Evolutionary conservation across 768 basidiomycete genomes (phyloP).

Genomic region (Hygrocybe coccinea): DNA sequence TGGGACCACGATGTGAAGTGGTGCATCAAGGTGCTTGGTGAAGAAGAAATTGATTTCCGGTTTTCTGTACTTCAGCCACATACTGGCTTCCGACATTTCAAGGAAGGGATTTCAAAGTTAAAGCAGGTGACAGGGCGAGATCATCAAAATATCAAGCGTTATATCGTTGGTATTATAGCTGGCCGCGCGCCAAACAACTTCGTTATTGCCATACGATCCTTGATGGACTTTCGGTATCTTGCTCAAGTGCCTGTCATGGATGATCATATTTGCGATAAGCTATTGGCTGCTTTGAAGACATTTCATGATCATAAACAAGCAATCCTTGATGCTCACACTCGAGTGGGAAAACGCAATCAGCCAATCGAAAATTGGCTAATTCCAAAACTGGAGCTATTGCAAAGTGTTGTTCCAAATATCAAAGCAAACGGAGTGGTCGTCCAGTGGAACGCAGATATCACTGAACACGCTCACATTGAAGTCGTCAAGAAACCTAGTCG

Average conservation of each 20-base stretch:
- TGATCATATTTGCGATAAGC: conserved; percentile 14
- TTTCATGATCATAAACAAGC: conserved; percentile 36
- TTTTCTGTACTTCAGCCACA: conserved; percentile 35
- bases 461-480: conserved; percentile 30
- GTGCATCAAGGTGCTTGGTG: conserved; percentile 30
- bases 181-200: conserved; percentile 28
- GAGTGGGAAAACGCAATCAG: conserved; percentile 18
- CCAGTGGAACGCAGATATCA: conserved; percentile 35
- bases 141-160: conserved; percentile 34
- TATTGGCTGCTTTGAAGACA: conserved; percentile 18
- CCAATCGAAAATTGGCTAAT: conserved; percentile 36
- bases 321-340: conserved; percentile 28
- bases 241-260: conserved; percentile 29
- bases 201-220: conserved; percentile 29
- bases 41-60: conserved; percentile 32
- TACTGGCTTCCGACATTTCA: conserved; percentile 35
- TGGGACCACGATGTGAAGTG: conserved; percentile 39
- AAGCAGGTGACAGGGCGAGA: conserved; percentile 41
- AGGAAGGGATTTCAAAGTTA: conserved; percentile 33
- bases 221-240: conserved; percentile 36
- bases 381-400: conserved; percentile 39
- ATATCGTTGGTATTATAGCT: conserved; percentile 33
- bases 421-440: conserved; percentile 25
- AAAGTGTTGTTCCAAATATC: conserved; percentile 28
- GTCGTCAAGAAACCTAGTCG: conserved; percentile 30